Conservation (phyloP, 129 eudicot species). For the Scalesia atractyloides region DNA sequence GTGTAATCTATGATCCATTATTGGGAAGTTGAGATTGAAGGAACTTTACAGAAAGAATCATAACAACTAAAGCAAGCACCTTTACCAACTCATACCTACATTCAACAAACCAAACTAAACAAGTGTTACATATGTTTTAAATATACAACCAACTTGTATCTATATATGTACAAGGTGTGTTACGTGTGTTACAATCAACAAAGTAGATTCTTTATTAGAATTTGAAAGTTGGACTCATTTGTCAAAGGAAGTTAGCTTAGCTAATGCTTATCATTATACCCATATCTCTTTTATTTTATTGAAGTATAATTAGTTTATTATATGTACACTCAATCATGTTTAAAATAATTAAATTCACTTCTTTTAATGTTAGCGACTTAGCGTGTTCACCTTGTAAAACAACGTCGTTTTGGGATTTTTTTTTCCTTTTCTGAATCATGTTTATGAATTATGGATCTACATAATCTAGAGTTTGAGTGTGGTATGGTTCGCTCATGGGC, state of each 20-base stretch:
- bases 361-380: neutral
- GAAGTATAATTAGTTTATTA: neutral
- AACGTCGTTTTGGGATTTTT: neutral
- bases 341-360: neutral
- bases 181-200: constrained; percentile 18
- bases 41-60: constrained; percentile 27
- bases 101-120: constrained; percentile 27
- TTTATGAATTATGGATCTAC: neutral
- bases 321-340: constrained; percentile 5
- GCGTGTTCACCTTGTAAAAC: constrained; percentile 14
- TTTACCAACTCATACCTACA: constrained; percentile 40
- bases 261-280: constrained; percentile 39
- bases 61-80: constrained; percentile 34
- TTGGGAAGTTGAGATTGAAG: constrained; percentile 12
- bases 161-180: constrained; percentile 12
- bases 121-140: neutral
- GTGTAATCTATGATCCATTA: neutral
- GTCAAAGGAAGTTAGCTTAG: constrained; percentile 45
- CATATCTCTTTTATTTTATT: constrained; percentile 20
- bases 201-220: constrained; percentile 19
- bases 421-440: neutral
- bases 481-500: too few species aligned
- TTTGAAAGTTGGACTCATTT: constrained; percentile 21
- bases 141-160: neutral
- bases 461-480: too few species aligned